A percentile compares a stretch with the other conserved stretches of the same genome.
phyloP scores from a whole-genome alignment of 495 filamentous ascomycete genomes.

The Hypoxylon fuscum region DNA sequence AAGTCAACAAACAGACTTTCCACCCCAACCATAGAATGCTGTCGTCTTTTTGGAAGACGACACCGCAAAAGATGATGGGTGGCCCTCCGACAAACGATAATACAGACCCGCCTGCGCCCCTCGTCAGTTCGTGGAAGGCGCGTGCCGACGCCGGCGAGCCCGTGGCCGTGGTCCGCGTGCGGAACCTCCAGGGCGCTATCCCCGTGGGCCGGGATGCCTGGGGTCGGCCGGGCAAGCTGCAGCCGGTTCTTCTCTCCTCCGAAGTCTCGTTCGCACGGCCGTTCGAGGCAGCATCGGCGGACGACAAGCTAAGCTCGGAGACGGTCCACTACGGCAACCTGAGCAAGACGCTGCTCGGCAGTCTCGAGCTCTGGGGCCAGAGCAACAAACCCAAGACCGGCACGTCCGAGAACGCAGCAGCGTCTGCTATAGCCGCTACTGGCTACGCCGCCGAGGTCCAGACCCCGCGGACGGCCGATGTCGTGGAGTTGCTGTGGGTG shows the following conservation, averaged over 20 bases:
- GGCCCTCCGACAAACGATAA: constrained; percentile 29
- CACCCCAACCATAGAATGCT: constrained; percentile 18
- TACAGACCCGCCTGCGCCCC: constrained; percentile 38
- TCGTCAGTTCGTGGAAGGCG: constrained; percentile 46
- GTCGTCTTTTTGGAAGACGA: constrained; percentile 31
- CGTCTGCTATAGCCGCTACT: neutral
- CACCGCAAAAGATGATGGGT: constrained; percentile 29
- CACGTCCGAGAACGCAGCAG: neutral
- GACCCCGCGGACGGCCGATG: constrained; percentile 31
- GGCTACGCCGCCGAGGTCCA: neutral
- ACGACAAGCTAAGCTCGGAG: constrained; percentile 53
- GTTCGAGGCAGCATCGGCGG: constrained; percentile 53
- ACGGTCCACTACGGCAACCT: constrained; percentile 71
- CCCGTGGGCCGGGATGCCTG: constrained; percentile 63
- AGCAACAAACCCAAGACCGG: constrained; percentile 5
- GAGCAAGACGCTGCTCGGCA: constrained; percentile 59
- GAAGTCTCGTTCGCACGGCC: constrained; percentile 55
- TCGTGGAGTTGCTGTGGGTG: constrained; percentile 46
- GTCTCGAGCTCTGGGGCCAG: constrained; percentile 38
- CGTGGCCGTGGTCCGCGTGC: constrained; percentile 55
- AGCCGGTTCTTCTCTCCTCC: constrained; percentile 64
- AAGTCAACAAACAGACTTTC: neutral
- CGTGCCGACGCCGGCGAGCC: constrained; percentile 48
- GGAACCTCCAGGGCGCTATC: constrained; percentile 58
- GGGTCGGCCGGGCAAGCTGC: constrained; percentile 57